These are phyloP conservation scores for Alternaria panax DNA, from an alignment of 2,329 filamentous ascomycete genomes.

Conservation along the genomic window DNA sequence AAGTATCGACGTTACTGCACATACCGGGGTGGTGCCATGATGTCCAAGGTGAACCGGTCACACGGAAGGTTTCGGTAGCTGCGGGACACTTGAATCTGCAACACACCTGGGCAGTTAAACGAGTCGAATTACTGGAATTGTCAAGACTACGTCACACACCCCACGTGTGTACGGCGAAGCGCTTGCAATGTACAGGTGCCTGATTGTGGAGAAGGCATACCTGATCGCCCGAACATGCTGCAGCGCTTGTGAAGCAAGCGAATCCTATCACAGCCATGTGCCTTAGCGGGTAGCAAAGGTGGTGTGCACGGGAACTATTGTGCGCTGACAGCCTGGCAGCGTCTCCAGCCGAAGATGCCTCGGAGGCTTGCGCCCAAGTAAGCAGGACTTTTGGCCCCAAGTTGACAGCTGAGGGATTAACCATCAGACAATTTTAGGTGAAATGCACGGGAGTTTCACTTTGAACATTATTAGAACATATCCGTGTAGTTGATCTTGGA, in stretches of 20 bases:
- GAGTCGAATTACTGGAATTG: slow-evolving; percentile 13
- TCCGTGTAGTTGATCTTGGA: slow-evolving; percentile 21
- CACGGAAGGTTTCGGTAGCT: slow-evolving; percentile 24
- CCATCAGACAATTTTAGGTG: neutral
- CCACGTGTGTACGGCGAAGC: slow-evolving; percentile 3
- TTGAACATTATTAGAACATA: slow-evolving; percentile 1
- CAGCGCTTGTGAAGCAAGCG: slow-evolving; percentile 5
- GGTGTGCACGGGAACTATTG: slow-evolving; percentile 17
- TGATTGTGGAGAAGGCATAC: slow-evolving; percentile 12
- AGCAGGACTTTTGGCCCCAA: neutral
- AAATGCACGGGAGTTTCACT: slow-evolving; percentile 17
- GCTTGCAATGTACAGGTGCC: slow-evolving; percentile 12
- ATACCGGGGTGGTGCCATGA: slow-evolving; percentile 11
- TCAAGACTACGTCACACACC: slow-evolving; percentile 22
- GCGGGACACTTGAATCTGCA: slow-evolving; percentile 18
- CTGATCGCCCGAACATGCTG: slow-evolving; percentile 8
- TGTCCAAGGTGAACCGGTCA: slow-evolving; percentile 20
- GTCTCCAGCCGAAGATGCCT: neutral
- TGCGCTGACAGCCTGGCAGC: slow-evolving; percentile 3
- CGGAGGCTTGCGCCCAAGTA: neutral
- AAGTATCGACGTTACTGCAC: slow-evolving; percentile 12
- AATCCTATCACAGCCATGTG: slow-evolving; percentile 6
- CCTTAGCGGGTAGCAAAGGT: slow-evolving; percentile 11
- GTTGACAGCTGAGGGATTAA: neutral
- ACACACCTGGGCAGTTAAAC: neutral